phyloP scores from a whole-genome alignment of 164 flowering plant species.

The Stephania yunnanensis region DNA sequence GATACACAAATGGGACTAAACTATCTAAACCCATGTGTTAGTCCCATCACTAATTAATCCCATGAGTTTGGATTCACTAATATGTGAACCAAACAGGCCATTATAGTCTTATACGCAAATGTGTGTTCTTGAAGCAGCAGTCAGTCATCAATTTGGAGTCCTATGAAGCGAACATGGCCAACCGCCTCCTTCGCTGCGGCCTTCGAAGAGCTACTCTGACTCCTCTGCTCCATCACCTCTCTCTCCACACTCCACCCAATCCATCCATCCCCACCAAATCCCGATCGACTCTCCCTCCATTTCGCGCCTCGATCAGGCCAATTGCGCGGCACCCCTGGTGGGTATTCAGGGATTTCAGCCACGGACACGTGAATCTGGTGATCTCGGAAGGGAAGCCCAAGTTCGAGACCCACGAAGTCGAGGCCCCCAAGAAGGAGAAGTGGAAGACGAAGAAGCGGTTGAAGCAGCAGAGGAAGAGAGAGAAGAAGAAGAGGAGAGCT shows the following conservation, averaged over 20 bases:
- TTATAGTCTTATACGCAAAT: too few relatives aligned
- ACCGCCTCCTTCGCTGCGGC: conserved; percentile 18
- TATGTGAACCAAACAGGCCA: too few relatives aligned
- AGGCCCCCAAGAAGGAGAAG: conserved; percentile 71
- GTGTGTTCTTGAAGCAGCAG: too few relatives aligned
- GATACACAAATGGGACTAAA: too few relatives aligned
- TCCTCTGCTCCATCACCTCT: conserved; percentile 22
- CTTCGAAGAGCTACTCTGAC: conserved; percentile 22
- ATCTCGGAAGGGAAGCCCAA: conserved; percentile 66
- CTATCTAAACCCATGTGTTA: too few relatives aligned
- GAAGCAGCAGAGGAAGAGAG: conserved; percentile 63
- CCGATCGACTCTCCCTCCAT: conserved; percentile 3
- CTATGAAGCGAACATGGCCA: conserved; percentile 27
- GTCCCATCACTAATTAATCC: too few relatives aligned
- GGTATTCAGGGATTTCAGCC: conserved; percentile 29
- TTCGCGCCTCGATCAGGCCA: neutral
- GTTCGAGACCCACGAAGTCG: conserved; percentile 61
- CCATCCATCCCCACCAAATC: neutral
- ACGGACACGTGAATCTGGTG: conserved; percentile 48
- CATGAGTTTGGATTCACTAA: too few relatives aligned
- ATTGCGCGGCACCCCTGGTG: conserved; percentile 23
- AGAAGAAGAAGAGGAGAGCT: conserved; percentile 60
- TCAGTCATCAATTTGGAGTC: neutral
- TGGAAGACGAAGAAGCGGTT: conserved; percentile 72
- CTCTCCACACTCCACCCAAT: neutral